Base-by-base conservation (phyloP, 371 early-diverging fungal genomes). In the Dinochytrium kinnereticum region DNA sequence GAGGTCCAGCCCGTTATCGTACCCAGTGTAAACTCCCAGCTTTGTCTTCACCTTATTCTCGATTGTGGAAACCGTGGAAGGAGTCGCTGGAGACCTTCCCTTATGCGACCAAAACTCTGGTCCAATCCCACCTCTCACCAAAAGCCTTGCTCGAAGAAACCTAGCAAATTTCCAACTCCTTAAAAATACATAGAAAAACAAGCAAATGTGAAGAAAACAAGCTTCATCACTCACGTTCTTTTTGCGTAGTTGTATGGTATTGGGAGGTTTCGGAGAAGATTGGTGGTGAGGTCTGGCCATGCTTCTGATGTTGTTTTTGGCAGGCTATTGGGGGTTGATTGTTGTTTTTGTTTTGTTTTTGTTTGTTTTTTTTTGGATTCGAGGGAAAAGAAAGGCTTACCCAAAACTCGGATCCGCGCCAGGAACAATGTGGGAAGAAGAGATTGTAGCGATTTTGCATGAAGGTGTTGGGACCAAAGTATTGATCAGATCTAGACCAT, bases 391-490 rank as follows among this genome's bases (percentile, higher is more conserved):
- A 26, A 7, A 53, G n/a, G 26, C 26, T n/a, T 24, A 53, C 55
- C 55, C n/a, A 53, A 21, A 24, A 26, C 24, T 53, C 26, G 55
- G 55, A 26, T 53, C 55, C 24, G 55, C 55, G 26, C 37, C 67
- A 13, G 36, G 1, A 0, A 51, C 55, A 37, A 53, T 66, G 13
- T 17, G 31, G 19, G 79, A 75, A 3, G 79, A 72, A 33, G 73
- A 39, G 1, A 74, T 28, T 1, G 31, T 49, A 13, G 40, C 31
- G 36, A 79, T 19, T 49, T 76, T 76, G 70, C 74, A 76, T 7
- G 34, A 31, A 2, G 76, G 80, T 19, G 70, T 21, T 0, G 80
- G 76, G 0, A 64, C 61, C 26, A 79, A 31, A 24, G 39, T 51
- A 26, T 70, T 44, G 1, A 70, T 36, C 2, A 71, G n/a, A 31